Base-by-base conservation (phyloP, 1,284 basidiomycete genomes). In the Hypsizygus ulmarius region DNA sequence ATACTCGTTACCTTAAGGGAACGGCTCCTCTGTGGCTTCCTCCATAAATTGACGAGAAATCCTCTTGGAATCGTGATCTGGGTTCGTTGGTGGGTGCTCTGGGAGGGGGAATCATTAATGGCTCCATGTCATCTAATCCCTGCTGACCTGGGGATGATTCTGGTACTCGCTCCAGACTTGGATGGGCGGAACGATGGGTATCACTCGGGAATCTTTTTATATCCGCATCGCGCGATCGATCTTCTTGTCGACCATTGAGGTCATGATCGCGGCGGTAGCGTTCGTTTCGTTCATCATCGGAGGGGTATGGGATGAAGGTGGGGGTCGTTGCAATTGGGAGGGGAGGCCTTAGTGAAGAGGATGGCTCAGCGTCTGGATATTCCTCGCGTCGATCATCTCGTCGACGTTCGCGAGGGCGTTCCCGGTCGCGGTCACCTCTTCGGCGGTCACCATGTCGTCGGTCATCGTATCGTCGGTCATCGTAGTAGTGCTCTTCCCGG, bases 101-200 rank as follows among this genome's bases (percentile, higher is more conserved):
- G 49, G 51, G 54, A 55, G 56, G 56, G 45, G 54, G 56, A 51
- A 55, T 57, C 54, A 57, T 57, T 57, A 57, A 57, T 45, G 56
- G 56, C 43, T 43, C 54, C 56, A 57, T 53, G 46, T 57, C 47
- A 57, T 54, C 53, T 47, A 50, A 53, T 45, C 44, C 55, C 35
- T 47, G 45, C 45, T 47, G 51, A 45, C 51, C 53, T 49, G 53
- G 45, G 46, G 47, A 47, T 52, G 52, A 51, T 49, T 25, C 52
- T 54, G 52, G 33, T 40, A 47, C 49, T 51, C 18, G 34, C 41
- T 46, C 55, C 35, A 34, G 46, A 25, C 37, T 34, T n/a, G 3
- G 33, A 38, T 16, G 39, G 38, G 18, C 36, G 15, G n/a, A 21
- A 14, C 28, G 16, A 3, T 15, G n/a, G 21, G 19, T 15, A 11